Evolutionary conservation across 225 moss, liverwort and hornwort genomes (phyloP).

Genomic region (Pleurozium schreberi): DNA sequence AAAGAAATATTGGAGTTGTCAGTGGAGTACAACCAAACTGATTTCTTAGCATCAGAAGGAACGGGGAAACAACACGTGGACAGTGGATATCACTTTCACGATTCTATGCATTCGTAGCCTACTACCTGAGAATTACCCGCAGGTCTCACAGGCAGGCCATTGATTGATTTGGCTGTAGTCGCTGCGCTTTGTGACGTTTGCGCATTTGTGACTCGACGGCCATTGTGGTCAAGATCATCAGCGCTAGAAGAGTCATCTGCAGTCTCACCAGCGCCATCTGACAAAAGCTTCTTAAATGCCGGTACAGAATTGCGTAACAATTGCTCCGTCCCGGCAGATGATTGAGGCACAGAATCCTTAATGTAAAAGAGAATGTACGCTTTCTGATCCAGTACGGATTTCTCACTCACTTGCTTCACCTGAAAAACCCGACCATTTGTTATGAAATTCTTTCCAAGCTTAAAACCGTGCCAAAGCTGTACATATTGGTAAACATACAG

Average conservation of each 20-base stretch:
- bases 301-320: slow-evolving; percentile 21
- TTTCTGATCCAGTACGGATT: slow-evolving; percentile 81
- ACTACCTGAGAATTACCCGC: slow-evolving; percentile 65
- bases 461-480: neutral
- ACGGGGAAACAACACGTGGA: neutral
- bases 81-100: neutral
- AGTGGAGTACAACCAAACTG: neutral
- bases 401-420: slow-evolving; percentile 92
- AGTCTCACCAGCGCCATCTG: slow-evolving; percentile 49
- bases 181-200: neutral
- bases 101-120: slow-evolving; percentile 11
- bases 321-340: slow-evolving; percentile 11
- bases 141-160: slow-evolving; percentile 28
- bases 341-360: slow-evolving; percentile 39
- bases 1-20: neutral
- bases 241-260: slow-evolving; percentile 33
- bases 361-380: slow-evolving; percentile 96
- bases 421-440: slow-evolving; percentile 4
- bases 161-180: neutral
- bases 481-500: neutral
- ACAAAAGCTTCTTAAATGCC: slow-evolving; percentile 38
- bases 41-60: neutral
- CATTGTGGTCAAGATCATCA: slow-evolving; percentile 32
- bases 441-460: neutral
- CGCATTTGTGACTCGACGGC: slow-evolving; percentile 6